Evolutionary conservation across 768 basidiomycete species (phyloP).

Genomic region (Clitopilus hobsonii): DNA sequence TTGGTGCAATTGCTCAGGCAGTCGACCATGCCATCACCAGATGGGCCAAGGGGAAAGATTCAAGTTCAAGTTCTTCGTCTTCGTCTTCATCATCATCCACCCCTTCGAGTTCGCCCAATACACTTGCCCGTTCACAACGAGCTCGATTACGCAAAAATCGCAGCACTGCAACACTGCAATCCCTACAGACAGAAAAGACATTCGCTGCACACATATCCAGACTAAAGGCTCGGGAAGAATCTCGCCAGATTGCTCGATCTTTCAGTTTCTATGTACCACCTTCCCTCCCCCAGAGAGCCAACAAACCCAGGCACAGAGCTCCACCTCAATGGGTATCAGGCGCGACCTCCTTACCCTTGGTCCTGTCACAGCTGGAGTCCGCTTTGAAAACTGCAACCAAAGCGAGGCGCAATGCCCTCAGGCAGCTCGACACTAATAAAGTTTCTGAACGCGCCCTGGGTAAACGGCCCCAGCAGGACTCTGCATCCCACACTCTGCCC

Average conservation of each 20-base stretch:
- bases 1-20: constrained; percentile 39
- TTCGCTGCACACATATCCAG: constrained; percentile 56
- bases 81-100: constrained; percentile 41
- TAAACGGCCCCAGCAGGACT: not conserved
- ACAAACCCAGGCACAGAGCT: constrained; percentile 2
- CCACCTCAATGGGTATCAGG: constrained; percentile 25
- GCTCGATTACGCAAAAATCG: constrained; percentile 42
- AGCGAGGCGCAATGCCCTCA: constrained; percentile 22
- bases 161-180: constrained; percentile 47
- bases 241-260: constrained; percentile 53
- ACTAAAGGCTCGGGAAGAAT: constrained; percentile 57
- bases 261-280: constrained; percentile 66
- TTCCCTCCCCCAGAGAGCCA: constrained; percentile 11
- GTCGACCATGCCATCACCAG: constrained; percentile 68
- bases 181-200: constrained; percentile 51
- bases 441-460: constrained; percentile 19
- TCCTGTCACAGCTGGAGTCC: constrained; percentile 46
- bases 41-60: constrained; percentile 57
- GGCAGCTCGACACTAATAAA: constrained; percentile 13
- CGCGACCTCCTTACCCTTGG: constrained; percentile 42
- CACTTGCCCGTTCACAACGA: constrained; percentile 34
- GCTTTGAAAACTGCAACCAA: constrained; percentile 37
- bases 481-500: not conserved
- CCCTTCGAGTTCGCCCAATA: constrained; percentile 26
- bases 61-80: constrained; percentile 22